phyloP scores from a whole-genome alignment of 768 basidiomycete genomes.

The Wakefieldia striispora region DNA sequence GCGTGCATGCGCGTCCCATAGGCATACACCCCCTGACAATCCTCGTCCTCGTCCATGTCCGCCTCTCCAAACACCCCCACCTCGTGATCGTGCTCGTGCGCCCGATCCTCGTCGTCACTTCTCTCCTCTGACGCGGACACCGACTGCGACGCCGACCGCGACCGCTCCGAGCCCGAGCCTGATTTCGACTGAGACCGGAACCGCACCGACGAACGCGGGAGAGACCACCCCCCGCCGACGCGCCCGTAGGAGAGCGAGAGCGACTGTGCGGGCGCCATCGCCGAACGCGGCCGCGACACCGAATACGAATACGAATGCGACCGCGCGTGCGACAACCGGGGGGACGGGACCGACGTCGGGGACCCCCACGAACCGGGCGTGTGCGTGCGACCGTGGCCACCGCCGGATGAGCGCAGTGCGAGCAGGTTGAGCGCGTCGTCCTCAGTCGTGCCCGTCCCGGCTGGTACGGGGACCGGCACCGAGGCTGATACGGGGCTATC shows the following conservation, averaged over 20 bases:
- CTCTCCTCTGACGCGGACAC: conserved; percentile 29
- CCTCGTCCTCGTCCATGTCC: conserved; percentile 2
- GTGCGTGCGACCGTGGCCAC: not conserved
- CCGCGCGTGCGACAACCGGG: not conserved
- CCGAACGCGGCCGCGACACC: not conserved
- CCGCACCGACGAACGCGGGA: conserved; percentile 53
- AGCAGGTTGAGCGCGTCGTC: conserved; percentile 29
- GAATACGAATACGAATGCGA: conserved; percentile 6
- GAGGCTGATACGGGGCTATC: too few relatives aligned
- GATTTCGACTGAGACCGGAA: conserved; percentile 6
- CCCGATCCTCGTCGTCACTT: conserved; percentile 34
- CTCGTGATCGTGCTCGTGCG: not conserved
- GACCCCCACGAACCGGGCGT: too few relatives aligned
- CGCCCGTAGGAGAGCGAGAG: too few relatives aligned
- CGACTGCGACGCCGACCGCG: conserved; percentile 33
- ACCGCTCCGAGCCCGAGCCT: conserved; percentile 36
- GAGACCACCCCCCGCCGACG: conserved; percentile 46
- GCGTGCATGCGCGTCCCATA: not conserved
- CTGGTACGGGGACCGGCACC: too few relatives aligned
- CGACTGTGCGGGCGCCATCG: too few relatives aligned
- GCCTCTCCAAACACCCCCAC: not conserved
- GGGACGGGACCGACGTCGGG: too few relatives aligned
- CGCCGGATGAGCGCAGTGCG: conserved; percentile 20
- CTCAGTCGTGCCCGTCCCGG: conserved; percentile 10
- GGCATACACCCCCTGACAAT: not conserved